Evolutionary conservation across 2,329 filamentous ascomycete genomes (phyloP), one percentile per base, ranked within the genome.

Genomic region (Aureobasidium sp.): DNA sequence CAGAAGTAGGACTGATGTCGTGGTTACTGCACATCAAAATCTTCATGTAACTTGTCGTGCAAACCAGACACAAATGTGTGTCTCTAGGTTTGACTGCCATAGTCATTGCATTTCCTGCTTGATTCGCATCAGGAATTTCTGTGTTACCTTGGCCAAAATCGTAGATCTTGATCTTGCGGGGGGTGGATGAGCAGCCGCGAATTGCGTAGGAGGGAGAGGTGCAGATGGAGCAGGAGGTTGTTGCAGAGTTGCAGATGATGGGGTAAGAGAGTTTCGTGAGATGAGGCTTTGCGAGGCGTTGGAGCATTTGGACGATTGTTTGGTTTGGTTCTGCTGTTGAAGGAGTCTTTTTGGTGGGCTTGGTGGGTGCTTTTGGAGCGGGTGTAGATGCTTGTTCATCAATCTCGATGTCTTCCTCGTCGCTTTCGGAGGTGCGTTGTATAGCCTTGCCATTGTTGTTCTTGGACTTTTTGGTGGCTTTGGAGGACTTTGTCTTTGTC

Each of bases 191-290:
- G 66, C 94, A 91, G 73, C 96, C 89, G 71, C 97, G 87, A 30
- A 93, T 86, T 50, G 93, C 88, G 78, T 95, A 99, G 5, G 93
- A 97, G 30, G 91, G 85, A 70, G 97, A 87, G 1, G 65, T 59
- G 63, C 77, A 80, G 71, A 75, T 79, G 63, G 76, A 66, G 64
- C 77, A 79, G 39, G 53, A 27, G 6, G 66, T 37, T 13, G 68
- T 65, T 62, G 73, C 66, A 21, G 21, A 21, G 37, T 74, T 70
- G 66, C 78, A 77, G 13, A 59, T 52, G 25, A 79, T 71, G 0
- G 76, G 76, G 53, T 78, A 75, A 15, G 71, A 69, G 63, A 77
- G 72, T 11, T 67, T 71, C 2, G 76, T 78, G 8, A 59, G 64
- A 50, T 76, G 72, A 3, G 54, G 42, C 15, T 32, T 47, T 4